Conservation (phyloP, 2,329 filamentous ascomycete species). For the Arachnopeziza araneosa region DNA sequence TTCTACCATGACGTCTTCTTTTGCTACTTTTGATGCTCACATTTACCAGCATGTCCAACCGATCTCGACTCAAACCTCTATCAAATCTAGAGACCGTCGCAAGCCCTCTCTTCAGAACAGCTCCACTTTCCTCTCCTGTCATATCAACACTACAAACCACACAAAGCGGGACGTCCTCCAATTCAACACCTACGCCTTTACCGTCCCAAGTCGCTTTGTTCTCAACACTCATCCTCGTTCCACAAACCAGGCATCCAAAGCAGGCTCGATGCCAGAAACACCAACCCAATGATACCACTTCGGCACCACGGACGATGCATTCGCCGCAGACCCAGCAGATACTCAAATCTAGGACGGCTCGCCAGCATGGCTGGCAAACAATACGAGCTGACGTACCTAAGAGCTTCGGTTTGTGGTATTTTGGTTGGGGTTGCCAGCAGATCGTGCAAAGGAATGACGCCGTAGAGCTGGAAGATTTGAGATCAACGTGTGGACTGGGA, state of each 20-base stretch:
- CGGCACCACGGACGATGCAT: conserved; percentile 46
- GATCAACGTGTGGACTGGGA: background rate
- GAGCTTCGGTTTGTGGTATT: conserved; percentile 32
- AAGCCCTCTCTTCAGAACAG: conserved; percentile 38
- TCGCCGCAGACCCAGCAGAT: conserved; percentile 55
- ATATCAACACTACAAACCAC: conserved; percentile 39
- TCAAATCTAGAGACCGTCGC: conserved; percentile 40
- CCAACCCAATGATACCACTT: conserved; percentile 54
- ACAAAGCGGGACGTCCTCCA: conserved; percentile 45
- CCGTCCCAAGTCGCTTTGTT: conserved; percentile 5
- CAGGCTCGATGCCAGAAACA: conserved; percentile 54
- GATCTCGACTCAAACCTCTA: conserved; percentile 40
- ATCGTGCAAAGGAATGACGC: conserved; percentile 49
- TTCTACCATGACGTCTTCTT: background rate
- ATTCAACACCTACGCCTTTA: conserved; percentile 34
- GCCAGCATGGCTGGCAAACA: conserved; percentile 43
- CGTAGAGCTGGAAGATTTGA: background rate
- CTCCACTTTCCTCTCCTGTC: conserved; percentile 24
- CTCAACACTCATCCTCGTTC: conserved; percentile 32
- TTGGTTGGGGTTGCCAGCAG: conserved; percentile 41
- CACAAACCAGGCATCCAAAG: conserved; percentile 51
- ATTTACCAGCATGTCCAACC: conserved; percentile 34
- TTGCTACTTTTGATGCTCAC: background rate
- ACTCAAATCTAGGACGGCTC: conserved; percentile 45
- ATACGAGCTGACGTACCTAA: conserved; percentile 44